These are phyloP conservation scores for Vitis hybrid DNA, from an alignment of 177 flowering plant species.

Conservation along the genomic window DNA sequence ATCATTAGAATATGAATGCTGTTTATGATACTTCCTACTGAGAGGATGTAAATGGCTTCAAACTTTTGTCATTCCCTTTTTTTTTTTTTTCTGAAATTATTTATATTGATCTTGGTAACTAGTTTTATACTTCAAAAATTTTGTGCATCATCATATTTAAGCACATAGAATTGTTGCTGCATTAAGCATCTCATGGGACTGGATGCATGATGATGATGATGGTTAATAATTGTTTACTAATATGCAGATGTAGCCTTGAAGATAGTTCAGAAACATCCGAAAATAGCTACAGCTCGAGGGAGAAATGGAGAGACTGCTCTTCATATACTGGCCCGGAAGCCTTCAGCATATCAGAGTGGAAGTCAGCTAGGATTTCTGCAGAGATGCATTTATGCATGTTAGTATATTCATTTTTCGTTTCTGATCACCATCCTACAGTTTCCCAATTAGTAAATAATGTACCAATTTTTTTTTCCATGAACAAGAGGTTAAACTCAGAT, in stretches of 20 bases:
- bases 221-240: neutral
- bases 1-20: too few species aligned
- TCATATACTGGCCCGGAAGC: slow-evolving; percentile 32
- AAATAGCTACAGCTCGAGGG: slow-evolving; percentile 15
- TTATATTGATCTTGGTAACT: too few species aligned
- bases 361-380: neutral
- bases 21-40: too few species aligned
- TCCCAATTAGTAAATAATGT: too few species aligned
- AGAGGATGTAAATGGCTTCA: too few species aligned
- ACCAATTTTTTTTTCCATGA: too few species aligned
- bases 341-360: slow-evolving; percentile 10
- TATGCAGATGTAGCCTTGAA: slow-evolving; percentile 22
- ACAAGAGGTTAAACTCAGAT: too few species aligned
- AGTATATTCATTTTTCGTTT: neutral
- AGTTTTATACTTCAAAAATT: neutral
- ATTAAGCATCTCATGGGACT: too few species aligned
- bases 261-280: slow-evolving; percentile 9
- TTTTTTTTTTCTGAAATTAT: too few species aligned
- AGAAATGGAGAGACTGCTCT: slow-evolving; percentile 28
- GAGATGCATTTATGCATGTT: slow-evolving; percentile 12
- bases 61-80: too few species aligned
- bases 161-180: too few species aligned
- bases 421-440: too few species aligned
- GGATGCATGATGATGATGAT: neutral
- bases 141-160: neutral